phyloP scores from a whole-genome alignment of 2,329 filamentous ascomycete genomes.

The Neofusicoccum sp. region DNA sequence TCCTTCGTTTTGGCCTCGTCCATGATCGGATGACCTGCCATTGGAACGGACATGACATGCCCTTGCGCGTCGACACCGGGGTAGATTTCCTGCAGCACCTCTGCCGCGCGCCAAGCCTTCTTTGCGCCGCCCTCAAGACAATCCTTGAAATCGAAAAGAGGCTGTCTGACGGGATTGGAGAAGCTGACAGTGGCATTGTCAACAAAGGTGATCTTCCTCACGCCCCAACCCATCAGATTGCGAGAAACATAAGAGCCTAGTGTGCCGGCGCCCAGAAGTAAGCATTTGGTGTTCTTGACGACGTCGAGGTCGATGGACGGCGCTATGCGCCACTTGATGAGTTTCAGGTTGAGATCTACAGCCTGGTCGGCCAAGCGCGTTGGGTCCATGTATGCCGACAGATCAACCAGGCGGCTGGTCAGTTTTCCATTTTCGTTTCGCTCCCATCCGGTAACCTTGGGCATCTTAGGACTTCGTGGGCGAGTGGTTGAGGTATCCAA shows the following conservation, averaged over 20 bases:
- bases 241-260: conserved; percentile 92
- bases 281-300: conserved; percentile 87
- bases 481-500: conserved; percentile 21
- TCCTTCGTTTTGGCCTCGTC: conserved; percentile 69
- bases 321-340: conserved; percentile 98
- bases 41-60: conserved; percentile 83
- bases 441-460: conserved; percentile 96
- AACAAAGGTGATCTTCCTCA: conserved; percentile 91
- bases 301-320: conserved; percentile 83
- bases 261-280: conserved; percentile 89
- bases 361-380: conserved; percentile 85
- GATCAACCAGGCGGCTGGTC: conserved; percentile 73
- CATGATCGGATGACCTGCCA: conserved; percentile 87
- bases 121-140: conserved; percentile 81
- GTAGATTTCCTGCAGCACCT: conserved; percentile 82
- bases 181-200: conserved; percentile 93
- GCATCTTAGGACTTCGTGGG: conserved; percentile 58
- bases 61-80: conserved; percentile 84
- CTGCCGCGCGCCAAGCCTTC: conserved; percentile 81
- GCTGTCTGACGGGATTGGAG: conserved; percentile 94
- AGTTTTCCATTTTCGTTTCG: conserved; percentile 78
- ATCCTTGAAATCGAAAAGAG: conserved; percentile 87
- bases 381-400: conserved; percentile 94
- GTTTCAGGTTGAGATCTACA: conserved; percentile 92
- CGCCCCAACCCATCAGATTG: conserved; percentile 93